Evolutionary conservation across 495 filamentous ascomycete genomes (phyloP).

Genomic region (Chaetomium tenue): DNA sequence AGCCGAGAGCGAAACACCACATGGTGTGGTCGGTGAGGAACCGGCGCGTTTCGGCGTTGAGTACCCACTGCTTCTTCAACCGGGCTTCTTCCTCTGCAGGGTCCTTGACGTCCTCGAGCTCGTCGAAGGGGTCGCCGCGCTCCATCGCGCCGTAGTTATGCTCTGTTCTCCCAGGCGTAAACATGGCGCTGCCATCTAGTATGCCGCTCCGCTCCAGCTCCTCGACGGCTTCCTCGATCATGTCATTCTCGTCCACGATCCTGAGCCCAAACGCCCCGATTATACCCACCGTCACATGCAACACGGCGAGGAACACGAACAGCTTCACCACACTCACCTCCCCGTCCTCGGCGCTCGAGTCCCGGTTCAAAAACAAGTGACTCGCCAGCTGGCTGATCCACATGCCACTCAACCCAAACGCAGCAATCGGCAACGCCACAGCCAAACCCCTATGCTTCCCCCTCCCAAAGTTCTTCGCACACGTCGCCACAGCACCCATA

Average conservation of each 20-base stretch:
- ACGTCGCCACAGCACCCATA: slow-evolving; percentile 80
- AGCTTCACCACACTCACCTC: slow-evolving; percentile 84
- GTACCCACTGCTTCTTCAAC: slow-evolving; percentile 75
- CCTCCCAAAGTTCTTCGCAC: slow-evolving; percentile 93
- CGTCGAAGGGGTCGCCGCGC: slow-evolving; percentile 31
- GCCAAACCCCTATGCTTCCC: slow-evolving; percentile 86
- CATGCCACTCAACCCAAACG: slow-evolving; percentile 90
- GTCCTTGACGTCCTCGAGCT: slow-evolving; percentile 37
- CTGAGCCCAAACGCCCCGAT: slow-evolving; percentile 69
- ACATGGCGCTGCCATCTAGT: slow-evolving; percentile 56
- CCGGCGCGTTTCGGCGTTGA: slow-evolving; percentile 79
- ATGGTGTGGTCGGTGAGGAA: slow-evolving; percentile 88
- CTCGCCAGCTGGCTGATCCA: slow-evolving; percentile 90
- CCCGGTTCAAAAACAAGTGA: slow-evolving; percentile 62
- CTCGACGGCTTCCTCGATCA: slow-evolving; percentile 83
- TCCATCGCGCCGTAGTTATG: slow-evolving; percentile 42
- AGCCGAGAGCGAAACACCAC: slow-evolving; percentile 89
- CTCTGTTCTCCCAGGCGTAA: slow-evolving; percentile 36
- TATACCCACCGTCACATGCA: slow-evolving; percentile 66
- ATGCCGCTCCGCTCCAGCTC: slow-evolving; percentile 81
- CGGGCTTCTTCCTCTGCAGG: slow-evolving; percentile 62
- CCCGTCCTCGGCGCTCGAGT: slow-evolving; percentile 60
- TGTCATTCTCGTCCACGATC: slow-evolving; percentile 60
- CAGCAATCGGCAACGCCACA: slow-evolving; percentile 84
- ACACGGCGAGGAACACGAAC: slow-evolving; percentile 74